Conservation (phyloP, 169 alveolate species). For the Toxoplasma gondii region DNA sequence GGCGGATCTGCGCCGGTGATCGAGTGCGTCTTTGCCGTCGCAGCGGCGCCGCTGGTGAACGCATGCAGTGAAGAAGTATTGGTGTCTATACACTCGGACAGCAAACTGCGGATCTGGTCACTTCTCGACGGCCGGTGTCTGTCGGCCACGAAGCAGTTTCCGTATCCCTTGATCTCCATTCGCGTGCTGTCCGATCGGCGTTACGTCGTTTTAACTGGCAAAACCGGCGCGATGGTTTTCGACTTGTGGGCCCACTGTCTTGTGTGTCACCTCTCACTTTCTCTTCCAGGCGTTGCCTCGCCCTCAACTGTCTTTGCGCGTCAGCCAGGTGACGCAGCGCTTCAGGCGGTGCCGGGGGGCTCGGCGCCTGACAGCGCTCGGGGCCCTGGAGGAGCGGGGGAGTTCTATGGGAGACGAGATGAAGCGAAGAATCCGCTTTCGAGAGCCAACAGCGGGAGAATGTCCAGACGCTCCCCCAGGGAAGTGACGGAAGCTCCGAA, state of each 20-base stretch:
- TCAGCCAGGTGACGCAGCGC: not conserved
- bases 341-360: not conserved
- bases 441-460: not conserved
- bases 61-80: constrained; percentile 65
- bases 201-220: not conserved
- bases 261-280: not conserved
- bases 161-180: constrained; percentile 41
- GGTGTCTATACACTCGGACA: constrained; percentile 74
- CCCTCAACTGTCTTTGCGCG: not conserved
- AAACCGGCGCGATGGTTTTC: not conserved
- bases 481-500: not conserved
- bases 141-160: constrained; percentile 45
- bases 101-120: constrained; percentile 72
- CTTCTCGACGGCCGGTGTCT: constrained; percentile 75
- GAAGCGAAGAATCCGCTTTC: not conserved
- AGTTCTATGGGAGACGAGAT: not conserved
- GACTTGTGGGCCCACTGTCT: not conserved
- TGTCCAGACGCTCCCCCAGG: not conserved
- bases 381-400: not conserved
- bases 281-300: not conserved
- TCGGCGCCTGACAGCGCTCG: not conserved
- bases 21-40: constrained; percentile 31
- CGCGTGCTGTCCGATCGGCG: constrained; percentile 28
- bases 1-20: constrained; percentile 48
- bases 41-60: constrained; percentile 40